Evolutionary conservation across 371 early-diverging fungal species (phyloP).

Genomic region (Neoconidiobolus thromboides): DNA sequence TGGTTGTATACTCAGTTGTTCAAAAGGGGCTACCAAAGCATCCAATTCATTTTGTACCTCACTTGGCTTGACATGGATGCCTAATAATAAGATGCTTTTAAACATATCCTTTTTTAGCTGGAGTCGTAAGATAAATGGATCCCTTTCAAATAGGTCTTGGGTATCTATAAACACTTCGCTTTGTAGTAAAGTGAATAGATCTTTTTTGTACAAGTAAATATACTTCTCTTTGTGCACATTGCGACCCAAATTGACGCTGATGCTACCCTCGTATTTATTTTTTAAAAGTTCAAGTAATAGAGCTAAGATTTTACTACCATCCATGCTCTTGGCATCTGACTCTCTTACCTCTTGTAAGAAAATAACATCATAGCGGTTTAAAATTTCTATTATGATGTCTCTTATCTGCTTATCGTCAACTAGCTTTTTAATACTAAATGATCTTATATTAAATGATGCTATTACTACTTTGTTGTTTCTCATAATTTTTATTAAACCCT

Average conservation of each 20-base stretch:
- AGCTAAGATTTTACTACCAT: background rate
- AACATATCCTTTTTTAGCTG: background rate
- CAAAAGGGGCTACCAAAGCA: background rate
- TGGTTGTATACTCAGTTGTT: background rate
- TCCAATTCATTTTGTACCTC: slow-evolving; percentile 2
- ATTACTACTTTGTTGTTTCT: background rate
- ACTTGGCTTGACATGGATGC: slow-evolving; percentile 3
- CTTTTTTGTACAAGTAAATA: background rate
- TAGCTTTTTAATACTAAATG: slow-evolving; percentile 2
- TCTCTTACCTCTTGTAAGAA: slow-evolving; percentile 5
- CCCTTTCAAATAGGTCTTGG: background rate
- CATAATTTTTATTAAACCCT: too few relatives aligned
- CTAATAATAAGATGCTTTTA: background rate
- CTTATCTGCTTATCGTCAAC: background rate
- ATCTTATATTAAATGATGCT: slow-evolving; percentile 1
- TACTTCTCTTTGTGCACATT: background rate
- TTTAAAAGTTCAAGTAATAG: background rate
- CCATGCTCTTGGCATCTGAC: background rate
- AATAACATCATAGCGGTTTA: background rate
- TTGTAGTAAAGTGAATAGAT: background rate
- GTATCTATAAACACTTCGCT: background rate
- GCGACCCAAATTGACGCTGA: background rate
- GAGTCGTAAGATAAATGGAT: background rate
- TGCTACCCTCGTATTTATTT: background rate
- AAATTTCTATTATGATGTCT: background rate